phyloP scores from a whole-genome alignment of 768 basidiomycete species.

The Amanita jacksonii region DNA sequence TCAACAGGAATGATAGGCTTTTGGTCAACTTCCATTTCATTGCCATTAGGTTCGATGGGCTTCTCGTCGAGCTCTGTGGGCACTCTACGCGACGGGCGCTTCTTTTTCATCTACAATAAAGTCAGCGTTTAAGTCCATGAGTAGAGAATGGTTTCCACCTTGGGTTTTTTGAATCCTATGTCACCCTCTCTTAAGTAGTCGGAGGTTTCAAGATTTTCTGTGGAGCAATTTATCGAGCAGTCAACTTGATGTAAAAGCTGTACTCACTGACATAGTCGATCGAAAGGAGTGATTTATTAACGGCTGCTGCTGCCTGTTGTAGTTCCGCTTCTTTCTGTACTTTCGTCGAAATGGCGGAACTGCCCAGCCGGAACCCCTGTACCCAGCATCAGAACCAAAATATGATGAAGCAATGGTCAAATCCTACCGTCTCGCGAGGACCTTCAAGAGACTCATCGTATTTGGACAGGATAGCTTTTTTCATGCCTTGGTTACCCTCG shows the following conservation, averaged over 20 bases:
- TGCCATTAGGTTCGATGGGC: constrained; percentile 29
- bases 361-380: constrained; percentile 85
- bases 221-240: constrained; percentile 10
- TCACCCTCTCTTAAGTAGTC: constrained; percentile 93
- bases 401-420: not conserved
- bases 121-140: constrained; percentile 6
- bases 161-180: constrained; percentile 90
- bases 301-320: constrained; percentile 44
- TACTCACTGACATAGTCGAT: constrained; percentile 87
- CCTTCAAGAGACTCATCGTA: constrained; percentile 90
- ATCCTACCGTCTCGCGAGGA: constrained; percentile 52
- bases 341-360: constrained; percentile 34
- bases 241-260: not conserved
- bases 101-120: constrained; percentile 77
- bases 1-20: constrained; percentile 47
- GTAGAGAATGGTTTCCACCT: constrained; percentile 53
- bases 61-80: constrained; percentile 42
- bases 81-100: constrained; percentile 62
- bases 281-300: constrained; percentile 73
- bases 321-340: constrained; percentile 34
- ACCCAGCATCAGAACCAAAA: constrained; percentile 7
- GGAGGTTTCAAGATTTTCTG: constrained; percentile 77
- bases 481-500: constrained; percentile 67
- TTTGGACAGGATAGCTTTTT: constrained; percentile 77
- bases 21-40: constrained; percentile 75